phyloP scores from a whole-genome alignment of 1,139 yeast genomes.

The Geotrichum carabidarum region DNA sequence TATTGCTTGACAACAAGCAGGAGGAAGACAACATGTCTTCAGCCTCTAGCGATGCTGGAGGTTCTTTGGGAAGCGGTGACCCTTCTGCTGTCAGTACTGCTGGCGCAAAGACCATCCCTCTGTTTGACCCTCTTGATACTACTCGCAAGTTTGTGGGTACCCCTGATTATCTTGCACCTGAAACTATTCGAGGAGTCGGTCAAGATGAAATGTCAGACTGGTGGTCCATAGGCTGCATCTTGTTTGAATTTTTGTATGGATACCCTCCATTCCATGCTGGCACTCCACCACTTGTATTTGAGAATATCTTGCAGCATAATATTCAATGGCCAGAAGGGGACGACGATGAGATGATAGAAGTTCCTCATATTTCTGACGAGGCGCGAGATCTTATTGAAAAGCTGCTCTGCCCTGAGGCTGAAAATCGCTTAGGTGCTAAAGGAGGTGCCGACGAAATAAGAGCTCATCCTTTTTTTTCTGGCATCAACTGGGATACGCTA shows the following conservation, averaged over 20 bases:
- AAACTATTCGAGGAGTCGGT: constrained; percentile 78
- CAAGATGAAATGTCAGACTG: constrained; percentile 90
- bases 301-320: constrained; percentile 64
- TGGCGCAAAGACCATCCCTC: constrained; percentile 14
- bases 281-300: constrained; percentile 75
- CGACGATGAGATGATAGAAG: constrained; percentile 20
- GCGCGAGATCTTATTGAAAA: constrained; percentile 70
- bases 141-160: constrained; percentile 79
- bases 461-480: constrained; percentile 68
- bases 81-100: background rate
- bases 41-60: constrained; percentile 9
- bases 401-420: constrained; percentile 60
- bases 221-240: constrained; percentile 97
- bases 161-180: constrained; percentile 97
- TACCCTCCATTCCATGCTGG: constrained; percentile 91
- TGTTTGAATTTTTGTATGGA: constrained; percentile 88
- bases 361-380: constrained; percentile 49
- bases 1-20: constrained; percentile 10
- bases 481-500: constrained; percentile 68
- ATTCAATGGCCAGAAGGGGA: constrained; percentile 80
- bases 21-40: constrained; percentile 17
- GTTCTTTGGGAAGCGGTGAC: constrained; percentile 9
- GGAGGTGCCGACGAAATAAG: constrained; percentile 73
- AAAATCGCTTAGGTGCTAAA: constrained; percentile 61
- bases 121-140: constrained; percentile 29